phyloP scores from a whole-genome alignment of 306 rosid genomes.

The Fagus crenata region DNA sequence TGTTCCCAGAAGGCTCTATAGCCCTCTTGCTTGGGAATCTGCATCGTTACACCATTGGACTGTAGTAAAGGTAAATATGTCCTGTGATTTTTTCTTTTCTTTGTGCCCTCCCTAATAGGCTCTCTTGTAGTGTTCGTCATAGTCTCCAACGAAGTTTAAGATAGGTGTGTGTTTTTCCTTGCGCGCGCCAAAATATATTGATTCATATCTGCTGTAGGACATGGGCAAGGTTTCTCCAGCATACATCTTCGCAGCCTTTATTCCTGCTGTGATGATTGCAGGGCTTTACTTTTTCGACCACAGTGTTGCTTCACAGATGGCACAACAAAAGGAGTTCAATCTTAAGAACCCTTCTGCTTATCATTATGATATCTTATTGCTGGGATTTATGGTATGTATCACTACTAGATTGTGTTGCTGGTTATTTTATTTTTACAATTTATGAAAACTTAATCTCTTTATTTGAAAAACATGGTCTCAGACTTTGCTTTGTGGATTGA shows the following conservation, averaged over 20 bases:
- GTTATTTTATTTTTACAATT: constrained; percentile 4
- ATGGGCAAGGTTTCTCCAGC: constrained; percentile 68
- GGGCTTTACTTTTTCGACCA: constrained; percentile 94
- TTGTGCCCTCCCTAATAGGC: not conserved
- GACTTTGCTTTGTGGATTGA: constrained; percentile 83
- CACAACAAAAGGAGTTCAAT: constrained; percentile 92
- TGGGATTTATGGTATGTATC: constrained; percentile 61
- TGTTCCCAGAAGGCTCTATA: constrained; percentile 71
- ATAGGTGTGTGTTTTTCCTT: not conserved
- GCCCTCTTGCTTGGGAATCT: constrained; percentile 83
- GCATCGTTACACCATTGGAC: constrained; percentile 77
- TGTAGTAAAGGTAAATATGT: constrained; percentile 56
- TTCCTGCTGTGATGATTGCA: constrained; percentile 82
- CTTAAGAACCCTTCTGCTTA: constrained; percentile 81
- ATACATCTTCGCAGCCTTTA: constrained; percentile 64
- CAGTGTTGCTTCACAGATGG: constrained; percentile 84
- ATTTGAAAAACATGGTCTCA: constrained; percentile 32
- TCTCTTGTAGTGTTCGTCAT: not conserved
- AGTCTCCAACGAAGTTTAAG: not conserved
- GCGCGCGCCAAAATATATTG: not conserved
- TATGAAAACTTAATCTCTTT: constrained; percentile 14
- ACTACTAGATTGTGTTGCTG: constrained; percentile 6
- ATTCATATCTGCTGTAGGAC: constrained; percentile 51
- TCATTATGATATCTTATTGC: constrained; percentile 76
- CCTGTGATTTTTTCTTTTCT: not conserved